Base-by-base conservation (phyloP, 2,329 filamentous ascomycete species). In the Colletotrichum sp. region DNA sequence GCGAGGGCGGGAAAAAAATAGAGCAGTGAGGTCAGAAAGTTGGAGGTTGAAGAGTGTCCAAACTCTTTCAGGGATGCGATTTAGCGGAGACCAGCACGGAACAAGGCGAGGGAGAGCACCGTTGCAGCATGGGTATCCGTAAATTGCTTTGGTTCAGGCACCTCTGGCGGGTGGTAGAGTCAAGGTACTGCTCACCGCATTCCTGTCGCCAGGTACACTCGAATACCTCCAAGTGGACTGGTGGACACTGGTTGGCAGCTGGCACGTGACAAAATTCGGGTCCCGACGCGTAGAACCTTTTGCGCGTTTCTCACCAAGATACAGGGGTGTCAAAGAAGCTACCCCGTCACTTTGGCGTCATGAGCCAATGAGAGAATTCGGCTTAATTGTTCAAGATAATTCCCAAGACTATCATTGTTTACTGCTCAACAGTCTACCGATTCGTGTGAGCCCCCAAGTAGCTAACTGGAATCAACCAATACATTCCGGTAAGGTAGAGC, bases 1-100 rank as follows among this genome's bases (percentile, higher is more conserved):
- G 34, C 52, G 64, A 70, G 59, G 65, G 36, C 57, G 65, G 59
- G 52, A 66, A 66, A 74, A 76, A 74, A 76, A 74, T 65, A 24
- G 52, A 69, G 71, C 48, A 69, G 71, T 76, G 72, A 77, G 72
- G 75, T 77, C 76, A 71, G 75, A 77, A 76, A 77, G 72, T 78
- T 76, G 63, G 69, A 70, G 63, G 72, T 77, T 77, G 77, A 76
- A 78, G 75, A 77, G 73, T 74, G 74, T 74, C 74, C 74, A 76
- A 76, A 76, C 59, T 75, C 74, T 76, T 76, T 76, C 74, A 74
- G 74, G 73, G 74, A 76, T 76, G 59, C 70, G 74, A 76, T 76
- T 76, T 74, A 76, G 74, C 74, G 74, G 73, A 76, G 74, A 76
- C 74, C 70, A 61, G 70, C 71, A 76, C 71, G 70, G 73, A 76